A percentile compares a stretch with the other conserved stretches of the same genome.
Conservation (phyloP, 345 rosid species). For the Fremontodendron californicum region DNA sequence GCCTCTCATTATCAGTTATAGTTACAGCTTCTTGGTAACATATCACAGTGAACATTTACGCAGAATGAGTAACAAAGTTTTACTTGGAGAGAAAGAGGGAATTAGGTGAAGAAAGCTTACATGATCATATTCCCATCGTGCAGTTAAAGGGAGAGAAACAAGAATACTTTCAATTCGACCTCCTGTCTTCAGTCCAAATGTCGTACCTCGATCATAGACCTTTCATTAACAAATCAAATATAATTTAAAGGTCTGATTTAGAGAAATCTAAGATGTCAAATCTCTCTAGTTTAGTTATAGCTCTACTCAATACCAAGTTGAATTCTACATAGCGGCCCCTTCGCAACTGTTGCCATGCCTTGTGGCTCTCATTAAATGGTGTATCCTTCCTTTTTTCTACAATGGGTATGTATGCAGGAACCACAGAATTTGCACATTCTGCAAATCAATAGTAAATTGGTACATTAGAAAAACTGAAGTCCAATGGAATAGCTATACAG, state of each 20-base stretch:
- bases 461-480: neutral
- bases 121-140: neutral
- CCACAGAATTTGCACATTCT: conserved; percentile 92
- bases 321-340: conserved; percentile 97
- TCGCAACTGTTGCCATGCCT: conserved; percentile 96
- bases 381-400: conserved; percentile 77
- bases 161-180: conserved; percentile 97
- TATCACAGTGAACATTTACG: neutral
- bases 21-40: neutral
- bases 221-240: conserved; percentile 21
- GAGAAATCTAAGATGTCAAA: neutral
- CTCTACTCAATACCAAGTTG: conserved; percentile 60
- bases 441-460: conserved; percentile 17
- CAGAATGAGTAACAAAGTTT: neutral
- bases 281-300: neutral
- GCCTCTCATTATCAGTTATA: conserved; percentile 7
- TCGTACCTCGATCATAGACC: conserved; percentile 98
- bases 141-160: conserved; percentile 79
- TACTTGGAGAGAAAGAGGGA: neutral
- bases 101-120: conserved; percentile 25
- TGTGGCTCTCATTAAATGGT: conserved; percentile 70
- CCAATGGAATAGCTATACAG: neutral
- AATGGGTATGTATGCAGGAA: conserved; percentile 92
- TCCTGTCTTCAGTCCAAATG: conserved; percentile 97
- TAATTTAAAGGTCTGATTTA: conserved; percentile 8